These are phyloP conservation scores for Phialophora chinensis DNA, from an alignment of 2,329 filamentous ascomycete species.

Conservation along the genomic window DNA sequence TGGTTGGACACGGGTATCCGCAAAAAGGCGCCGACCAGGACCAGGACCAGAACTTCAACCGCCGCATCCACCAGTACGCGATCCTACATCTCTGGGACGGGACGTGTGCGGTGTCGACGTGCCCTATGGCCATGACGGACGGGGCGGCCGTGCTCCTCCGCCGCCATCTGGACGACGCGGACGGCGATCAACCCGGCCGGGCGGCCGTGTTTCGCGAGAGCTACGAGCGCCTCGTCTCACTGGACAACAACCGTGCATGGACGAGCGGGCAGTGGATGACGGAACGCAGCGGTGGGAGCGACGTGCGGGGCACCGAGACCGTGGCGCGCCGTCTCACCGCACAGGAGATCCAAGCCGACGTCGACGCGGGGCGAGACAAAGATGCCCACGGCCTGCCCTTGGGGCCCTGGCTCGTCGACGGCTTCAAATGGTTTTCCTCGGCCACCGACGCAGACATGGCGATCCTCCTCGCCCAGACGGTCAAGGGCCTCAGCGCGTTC, in stretches of 20 bases:
- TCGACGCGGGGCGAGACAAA: slow-evolving; percentile 34
- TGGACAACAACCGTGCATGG: slow-evolving; percentile 43
- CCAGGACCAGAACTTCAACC: slow-evolving; percentile 48
- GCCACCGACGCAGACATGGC: slow-evolving; percentile 70
- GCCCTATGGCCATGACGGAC: slow-evolving; percentile 67
- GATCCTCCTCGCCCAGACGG: slow-evolving; percentile 67
- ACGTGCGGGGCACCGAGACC: slow-evolving; percentile 47
- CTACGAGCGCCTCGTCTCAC: slow-evolving; percentile 42
- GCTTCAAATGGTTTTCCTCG: slow-evolving; percentile 75
- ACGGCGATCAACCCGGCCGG: slow-evolving; percentile 31
- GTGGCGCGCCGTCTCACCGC: slow-evolving; percentile 38
- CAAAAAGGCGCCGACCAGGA: slow-evolving; percentile 8
- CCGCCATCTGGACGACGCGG: slow-evolving; percentile 24
- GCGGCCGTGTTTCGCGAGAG: slow-evolving; percentile 39
- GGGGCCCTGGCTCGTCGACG: slow-evolving; percentile 62
- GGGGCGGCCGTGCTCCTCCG: slow-evolving; percentile 46
- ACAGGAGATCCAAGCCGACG: slow-evolving; percentile 25
- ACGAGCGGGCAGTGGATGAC: slow-evolving; percentile 51
- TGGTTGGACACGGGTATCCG: slow-evolving; percentile 65
- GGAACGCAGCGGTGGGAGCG: slow-evolving; percentile 46
- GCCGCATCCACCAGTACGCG: slow-evolving; percentile 66
- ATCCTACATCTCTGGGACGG: slow-evolving; percentile 62
- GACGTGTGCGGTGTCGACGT: slow-evolving; percentile 66
- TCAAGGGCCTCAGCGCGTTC: slow-evolving; percentile 64
- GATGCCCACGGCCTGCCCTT: slow-evolving; percentile 49